Evolutionary conservation across 208 protist genomes (phyloP).

Genomic region (Trypanosoma brucei): DNA sequence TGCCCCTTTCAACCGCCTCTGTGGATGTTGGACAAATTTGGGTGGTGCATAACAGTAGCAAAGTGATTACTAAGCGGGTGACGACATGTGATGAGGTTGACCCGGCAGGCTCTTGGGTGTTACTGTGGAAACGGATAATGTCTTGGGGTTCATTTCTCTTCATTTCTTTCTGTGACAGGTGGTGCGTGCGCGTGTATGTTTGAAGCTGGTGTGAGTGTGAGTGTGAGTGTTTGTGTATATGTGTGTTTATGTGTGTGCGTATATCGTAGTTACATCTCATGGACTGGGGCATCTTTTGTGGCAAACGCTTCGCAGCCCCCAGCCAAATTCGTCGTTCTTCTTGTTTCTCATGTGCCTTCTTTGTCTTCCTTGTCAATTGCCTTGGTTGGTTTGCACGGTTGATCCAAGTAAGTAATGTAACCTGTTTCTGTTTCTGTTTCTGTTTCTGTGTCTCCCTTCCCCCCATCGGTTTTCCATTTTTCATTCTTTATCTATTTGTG

Average conservation of each 20-base stretch:
- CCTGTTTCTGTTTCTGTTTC: slow-evolving; percentile 20
- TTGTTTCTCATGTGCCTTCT: neutral
- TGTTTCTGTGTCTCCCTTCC: slow-evolving; percentile 10
- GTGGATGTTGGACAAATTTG: no score
- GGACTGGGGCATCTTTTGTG: no score
- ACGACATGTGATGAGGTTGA: no score
- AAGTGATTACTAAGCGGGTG: no score
- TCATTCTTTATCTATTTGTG: neutral
- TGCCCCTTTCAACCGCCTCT: no score
- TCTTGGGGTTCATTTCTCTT: neutral
- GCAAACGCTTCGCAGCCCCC: no score
- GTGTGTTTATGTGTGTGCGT: neutral
- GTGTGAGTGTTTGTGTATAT: neutral
- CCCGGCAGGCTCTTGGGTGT: no score
- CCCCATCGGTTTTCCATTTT: neutral
- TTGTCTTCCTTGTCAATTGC: neutral
- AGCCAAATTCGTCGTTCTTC: no score
- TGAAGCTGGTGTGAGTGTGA: neutral
- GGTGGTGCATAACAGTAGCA: no score
- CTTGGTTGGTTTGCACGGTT: neutral
- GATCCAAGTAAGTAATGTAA: neutral
- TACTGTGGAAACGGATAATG: no score
- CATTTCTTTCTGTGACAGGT: neutral
- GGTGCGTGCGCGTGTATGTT: neutral
- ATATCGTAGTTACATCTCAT: no score